phyloP scores from a whole-genome alignment of 345 rosid species.

The Odontarrhena argentea region DNA sequence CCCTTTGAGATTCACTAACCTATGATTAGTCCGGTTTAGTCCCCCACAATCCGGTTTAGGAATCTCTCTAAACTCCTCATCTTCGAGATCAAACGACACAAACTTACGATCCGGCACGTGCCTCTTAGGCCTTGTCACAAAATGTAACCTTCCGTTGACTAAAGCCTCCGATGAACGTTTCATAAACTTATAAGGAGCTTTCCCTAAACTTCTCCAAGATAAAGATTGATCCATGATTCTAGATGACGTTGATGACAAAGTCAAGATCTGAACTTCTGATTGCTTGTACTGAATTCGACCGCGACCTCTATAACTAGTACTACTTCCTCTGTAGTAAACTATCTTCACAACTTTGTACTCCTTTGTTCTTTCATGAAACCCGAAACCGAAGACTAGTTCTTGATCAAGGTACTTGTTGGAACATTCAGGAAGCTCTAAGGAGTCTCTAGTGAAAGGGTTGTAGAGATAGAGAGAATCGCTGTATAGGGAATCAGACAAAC shows the following conservation, averaged over 20 bases:
- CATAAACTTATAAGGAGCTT: constrained; percentile 57
- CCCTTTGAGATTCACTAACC: constrained; percentile 55
- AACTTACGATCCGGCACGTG: constrained; percentile 62
- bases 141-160: constrained; percentile 78
- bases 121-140: constrained; percentile 65
- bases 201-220: constrained; percentile 77
- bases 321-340: constrained; percentile 48
- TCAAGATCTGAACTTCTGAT: constrained; percentile 63
- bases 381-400: constrained; percentile 64
- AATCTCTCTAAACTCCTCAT: constrained; percentile 75
- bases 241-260: constrained; percentile 49
- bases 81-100: constrained; percentile 70
- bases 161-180: constrained; percentile 66
- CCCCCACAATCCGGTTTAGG: constrained; percentile 74
- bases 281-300: constrained; percentile 44
- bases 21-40: constrained; percentile 61
- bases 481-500: constrained; percentile 52
- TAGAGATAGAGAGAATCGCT: constrained; percentile 49
- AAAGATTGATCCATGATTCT: constrained; percentile 25
- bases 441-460: constrained; percentile 61
- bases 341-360: constrained; percentile 68
- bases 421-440: constrained; percentile 47
- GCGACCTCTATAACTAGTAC: constrained; percentile 36
- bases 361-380: constrained; percentile 50
- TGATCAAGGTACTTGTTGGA: constrained; percentile 44